Evolutionary conservation across 345 rosid species (phyloP).

Genomic region (Pelargonium nanum): DNA sequence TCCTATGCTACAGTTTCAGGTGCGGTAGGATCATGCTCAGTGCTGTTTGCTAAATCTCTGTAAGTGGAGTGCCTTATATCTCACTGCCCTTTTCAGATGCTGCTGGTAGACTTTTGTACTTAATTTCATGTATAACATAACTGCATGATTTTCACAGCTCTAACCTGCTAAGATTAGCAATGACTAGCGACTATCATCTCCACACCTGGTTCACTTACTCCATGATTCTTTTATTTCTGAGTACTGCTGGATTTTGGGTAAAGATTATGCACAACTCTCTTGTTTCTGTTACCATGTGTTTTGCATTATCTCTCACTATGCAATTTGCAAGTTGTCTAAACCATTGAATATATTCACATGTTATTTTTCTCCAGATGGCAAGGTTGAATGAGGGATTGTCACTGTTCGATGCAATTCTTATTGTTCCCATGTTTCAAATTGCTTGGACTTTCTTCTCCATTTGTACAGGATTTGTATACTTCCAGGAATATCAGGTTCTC

Average conservation of each 20-base stretch:
- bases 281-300: conserved; percentile 1
- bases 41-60: conserved; percentile 97
- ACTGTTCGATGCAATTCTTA: conserved; percentile 83
- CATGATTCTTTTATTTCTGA: conserved; percentile 88
- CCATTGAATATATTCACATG: conserved; percentile 6
- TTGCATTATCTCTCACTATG: background rate
- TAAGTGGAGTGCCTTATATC: conserved; percentile 30
- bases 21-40: conserved; percentile 95
- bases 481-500: conserved; percentile 93
- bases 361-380: conserved; percentile 56
- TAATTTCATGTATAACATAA: conserved; percentile 10
- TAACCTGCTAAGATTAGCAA: conserved; percentile 81
- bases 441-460: conserved; percentile 99
- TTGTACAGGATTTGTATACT: conserved; percentile 93
- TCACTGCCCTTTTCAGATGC: conserved; percentile 1
- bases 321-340: conserved; percentile 12
- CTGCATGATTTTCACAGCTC: conserved; percentile 46
- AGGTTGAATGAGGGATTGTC: conserved; percentile 93
- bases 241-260: conserved; percentile 99
- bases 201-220: conserved; percentile 98
- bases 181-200: conserved; percentile 77
- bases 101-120: conserved; percentile 5
- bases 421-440: conserved; percentile 99
- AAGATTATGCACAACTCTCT: conserved; percentile 5
- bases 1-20: conserved; percentile 97